Conservation (phyloP, 352 stramenopile genomes). For the Globisporangium irregulare region DNA sequence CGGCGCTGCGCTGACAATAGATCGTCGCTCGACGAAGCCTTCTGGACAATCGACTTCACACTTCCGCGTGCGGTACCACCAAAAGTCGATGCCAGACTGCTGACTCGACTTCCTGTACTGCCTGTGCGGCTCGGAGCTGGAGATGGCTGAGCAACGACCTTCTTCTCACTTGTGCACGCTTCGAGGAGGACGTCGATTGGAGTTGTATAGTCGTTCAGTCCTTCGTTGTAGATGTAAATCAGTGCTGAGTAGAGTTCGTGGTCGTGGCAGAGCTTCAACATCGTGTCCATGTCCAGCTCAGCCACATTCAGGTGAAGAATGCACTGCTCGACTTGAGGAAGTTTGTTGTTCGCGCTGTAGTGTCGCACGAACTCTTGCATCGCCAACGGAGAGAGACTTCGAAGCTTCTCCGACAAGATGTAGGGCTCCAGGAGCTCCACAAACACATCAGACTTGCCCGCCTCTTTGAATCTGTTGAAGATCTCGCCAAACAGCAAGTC, state of each 20-base stretch:
- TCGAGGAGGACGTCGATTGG: constrained; percentile 91
- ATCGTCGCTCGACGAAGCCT: constrained; percentile 28
- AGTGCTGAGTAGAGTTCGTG: constrained; percentile 93
- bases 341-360: constrained; percentile 86
- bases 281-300: constrained; percentile 93
- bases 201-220: constrained; percentile 90
- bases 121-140: constrained; percentile 11
- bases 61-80: constrained; percentile 42
- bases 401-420: constrained; percentile 92
- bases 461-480: constrained; percentile 83
- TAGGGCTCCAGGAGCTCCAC: constrained; percentile 94
- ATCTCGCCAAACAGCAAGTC: constrained; percentile 88
- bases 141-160: constrained; percentile 15
- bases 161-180: constrained; percentile 52
- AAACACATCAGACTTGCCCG: constrained; percentile 85
- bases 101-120: constrained; percentile 51
- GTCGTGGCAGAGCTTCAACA: constrained; percentile 89
- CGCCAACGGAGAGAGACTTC: constrained; percentile 88
- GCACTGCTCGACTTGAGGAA: constrained; percentile 90
- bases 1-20: constrained; percentile 51
- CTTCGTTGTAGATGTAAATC: constrained; percentile 95
- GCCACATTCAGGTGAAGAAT: constrained; percentile 93
- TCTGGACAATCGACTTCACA: constrained; percentile 33
- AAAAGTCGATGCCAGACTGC: constrained; percentile 61
- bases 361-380: constrained; percentile 94